phyloP scores from a whole-genome alignment of 139 green algal species.

The Pleodorina starrii region DNA sequence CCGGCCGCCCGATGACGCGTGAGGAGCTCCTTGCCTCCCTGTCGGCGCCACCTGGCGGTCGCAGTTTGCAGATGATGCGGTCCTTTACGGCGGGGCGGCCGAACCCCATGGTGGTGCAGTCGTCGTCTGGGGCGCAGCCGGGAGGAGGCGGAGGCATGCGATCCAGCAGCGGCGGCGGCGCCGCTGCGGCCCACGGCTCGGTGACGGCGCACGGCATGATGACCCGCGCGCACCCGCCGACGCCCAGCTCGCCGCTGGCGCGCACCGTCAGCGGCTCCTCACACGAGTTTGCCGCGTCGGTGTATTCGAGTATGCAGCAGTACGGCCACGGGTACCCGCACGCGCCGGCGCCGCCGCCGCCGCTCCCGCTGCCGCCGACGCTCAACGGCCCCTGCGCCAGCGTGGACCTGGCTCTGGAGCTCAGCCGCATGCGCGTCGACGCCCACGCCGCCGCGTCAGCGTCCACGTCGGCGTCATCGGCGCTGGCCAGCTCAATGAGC shows the following conservation, averaged over 20 bases:
- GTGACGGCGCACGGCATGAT: not conserved
- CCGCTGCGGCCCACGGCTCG: not conserved
- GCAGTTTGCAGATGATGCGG: not conserved
- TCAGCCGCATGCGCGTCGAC: slow-evolving; percentile 24
- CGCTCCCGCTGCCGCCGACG: too few species aligned
- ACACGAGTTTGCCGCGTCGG: not conserved
- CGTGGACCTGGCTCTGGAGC: not conserved
- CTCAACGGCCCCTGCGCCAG: not conserved
- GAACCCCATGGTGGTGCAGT: not conserved
- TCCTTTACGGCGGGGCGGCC: slow-evolving; percentile 33
- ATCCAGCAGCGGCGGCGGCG: not conserved
- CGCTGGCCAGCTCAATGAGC: not conserved
- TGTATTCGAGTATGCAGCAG: too few species aligned
- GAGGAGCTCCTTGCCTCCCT: slow-evolving; percentile 41
- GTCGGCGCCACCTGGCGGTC: not conserved
- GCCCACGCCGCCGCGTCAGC: not conserved
- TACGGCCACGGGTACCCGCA: not conserved
- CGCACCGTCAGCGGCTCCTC: not conserved
- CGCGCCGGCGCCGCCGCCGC: not conserved
- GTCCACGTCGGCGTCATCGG: too few species aligned
- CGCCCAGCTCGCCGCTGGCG: not conserved
- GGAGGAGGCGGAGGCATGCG: not conserved
- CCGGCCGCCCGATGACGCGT: not conserved
- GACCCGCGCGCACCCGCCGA: not conserved
- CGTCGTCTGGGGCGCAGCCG: not conserved